Percentiles rank a stretch among this genome's conserved stretches.
phyloP scores from a whole-genome alignment of 768 basidiomycete species.

The Hemileccinum impolitum region DNA sequence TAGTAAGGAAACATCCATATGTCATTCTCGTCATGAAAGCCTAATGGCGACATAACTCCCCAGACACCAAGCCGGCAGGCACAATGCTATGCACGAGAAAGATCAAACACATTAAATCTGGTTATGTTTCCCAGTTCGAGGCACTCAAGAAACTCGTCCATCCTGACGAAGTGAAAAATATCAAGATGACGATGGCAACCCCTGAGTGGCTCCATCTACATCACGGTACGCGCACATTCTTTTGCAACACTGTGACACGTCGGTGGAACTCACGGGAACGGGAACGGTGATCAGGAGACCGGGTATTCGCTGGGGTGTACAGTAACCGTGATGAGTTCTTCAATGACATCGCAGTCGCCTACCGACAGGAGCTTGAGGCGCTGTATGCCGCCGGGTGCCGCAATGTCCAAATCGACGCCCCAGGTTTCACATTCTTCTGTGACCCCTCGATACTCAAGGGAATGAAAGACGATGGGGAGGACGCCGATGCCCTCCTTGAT shows the following conservation, averaged over 20 bases:
- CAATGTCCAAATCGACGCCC: constrained; percentile 47
- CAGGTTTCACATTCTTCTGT: constrained; percentile 61
- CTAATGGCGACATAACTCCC: too few relatives aligned
- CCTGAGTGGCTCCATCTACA: constrained; percentile 72
- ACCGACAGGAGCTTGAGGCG: constrained; percentile 42
- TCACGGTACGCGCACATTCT: constrained; percentile 41
- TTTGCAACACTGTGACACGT: not conserved
- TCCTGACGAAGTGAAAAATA: constrained; percentile 59
- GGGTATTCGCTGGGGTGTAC: constrained; percentile 23
- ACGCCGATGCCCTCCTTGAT: constrained; percentile 64
- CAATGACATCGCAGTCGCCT: constrained; percentile 45
- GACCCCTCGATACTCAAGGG: constrained; percentile 49
- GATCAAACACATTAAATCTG: constrained; percentile 57
- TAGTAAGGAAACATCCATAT: constrained; percentile 10
- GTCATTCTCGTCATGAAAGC: too few relatives aligned
- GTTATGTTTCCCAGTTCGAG: constrained; percentile 63
- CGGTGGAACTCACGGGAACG: not conserved
- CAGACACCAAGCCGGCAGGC: constrained; percentile 19
- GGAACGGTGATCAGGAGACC: constrained; percentile 12
- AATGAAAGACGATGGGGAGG: constrained; percentile 58
- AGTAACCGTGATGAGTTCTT: constrained; percentile 40
- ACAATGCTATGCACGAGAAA: constrained; percentile 47
- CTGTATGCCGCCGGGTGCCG: constrained; percentile 43
- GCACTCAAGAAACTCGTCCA: constrained; percentile 54
- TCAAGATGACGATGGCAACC: constrained; percentile 71